A percentile compares a stretch with the other conserved stretches of the same genome.
phyloP scores from a whole-genome alignment of 2,329 filamentous ascomycete genomes.

The Herpomyces periplanetae region DNA sequence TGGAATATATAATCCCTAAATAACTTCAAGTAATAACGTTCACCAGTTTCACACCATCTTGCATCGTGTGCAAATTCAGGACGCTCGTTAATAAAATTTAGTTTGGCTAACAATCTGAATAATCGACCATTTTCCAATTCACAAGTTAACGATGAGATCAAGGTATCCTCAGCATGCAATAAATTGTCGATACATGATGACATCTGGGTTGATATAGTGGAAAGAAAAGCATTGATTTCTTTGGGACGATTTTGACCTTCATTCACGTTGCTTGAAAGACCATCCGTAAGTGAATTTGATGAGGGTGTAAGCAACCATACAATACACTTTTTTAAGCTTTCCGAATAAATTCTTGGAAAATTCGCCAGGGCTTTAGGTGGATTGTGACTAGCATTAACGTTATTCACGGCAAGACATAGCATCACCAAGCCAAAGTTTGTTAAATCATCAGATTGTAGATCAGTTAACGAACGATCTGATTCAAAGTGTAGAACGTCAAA shows the following conservation, averaged over 20 bases:
- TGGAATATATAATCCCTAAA: slow-evolving; percentile 95
- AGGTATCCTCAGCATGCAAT: slow-evolving; percentile 36
- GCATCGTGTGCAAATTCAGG: slow-evolving; percentile 36
- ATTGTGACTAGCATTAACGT: slow-evolving; percentile 16
- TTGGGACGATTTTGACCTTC: too few relatives aligned
- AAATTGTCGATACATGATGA: slow-evolving; percentile 32
- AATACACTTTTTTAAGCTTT: slow-evolving; percentile 36
- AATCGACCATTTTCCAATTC: slow-evolving; percentile 70
- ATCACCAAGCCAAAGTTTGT: slow-evolving; percentile 47
- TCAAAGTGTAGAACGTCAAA: slow-evolving; percentile 65
- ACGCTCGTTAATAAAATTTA: slow-evolving; percentile 59
- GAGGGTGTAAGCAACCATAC: slow-evolving; percentile 37
- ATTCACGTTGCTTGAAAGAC: too few relatives aligned
- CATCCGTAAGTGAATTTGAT: slow-evolving; percentile 5
- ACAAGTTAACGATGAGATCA: slow-evolving; percentile 26
- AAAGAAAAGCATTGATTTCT: slow-evolving; percentile 37
- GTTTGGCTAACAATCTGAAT: slow-evolving; percentile 38
- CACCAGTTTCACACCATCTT: slow-evolving; percentile 63
- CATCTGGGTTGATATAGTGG: slow-evolving; percentile 35
- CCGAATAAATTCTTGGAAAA: slow-evolving; percentile 32
- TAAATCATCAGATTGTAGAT: slow-evolving; percentile 61
- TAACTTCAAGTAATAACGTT: slow-evolving; percentile 64
- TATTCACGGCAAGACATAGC: slow-evolving; percentile 38
- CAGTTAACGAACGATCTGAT: slow-evolving; percentile 19
- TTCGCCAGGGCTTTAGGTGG: slow-evolving; percentile 30